Conservation (phyloP, 129 eudicot genomes). For the Tanacetum coccineum region DNA sequence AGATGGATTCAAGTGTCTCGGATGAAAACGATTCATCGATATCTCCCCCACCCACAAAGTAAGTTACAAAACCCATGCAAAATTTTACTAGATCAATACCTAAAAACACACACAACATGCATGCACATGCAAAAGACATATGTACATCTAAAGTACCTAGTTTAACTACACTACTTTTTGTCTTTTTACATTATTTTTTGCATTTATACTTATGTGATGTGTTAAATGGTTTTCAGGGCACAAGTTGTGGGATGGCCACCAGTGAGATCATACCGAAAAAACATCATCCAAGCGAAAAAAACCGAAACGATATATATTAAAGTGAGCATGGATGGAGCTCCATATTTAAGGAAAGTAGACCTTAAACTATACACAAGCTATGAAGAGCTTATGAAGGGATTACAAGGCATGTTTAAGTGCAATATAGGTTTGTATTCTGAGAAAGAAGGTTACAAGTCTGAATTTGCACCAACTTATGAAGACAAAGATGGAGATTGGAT, state of each 20-base stretch:
- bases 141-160: not conserved
- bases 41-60: conserved; percentile 60
- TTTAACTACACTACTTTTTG: no score
- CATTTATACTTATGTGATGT: conserved; percentile 19
- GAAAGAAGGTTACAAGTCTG: conserved; percentile 73
- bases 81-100: not conserved
- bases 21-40: conserved; percentile 33
- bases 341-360: conserved; percentile 79
- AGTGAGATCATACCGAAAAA: conserved; percentile 71
- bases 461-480: conserved; percentile 68
- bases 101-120: not conserved
- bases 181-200: no score
- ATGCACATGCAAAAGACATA: not conserved
- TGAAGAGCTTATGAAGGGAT: conserved; percentile 55
- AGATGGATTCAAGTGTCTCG: conserved; percentile 35
- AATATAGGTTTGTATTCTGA: conserved; percentile 57
- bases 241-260: conserved; percentile 98
- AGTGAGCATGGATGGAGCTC: conserved; percentile 97
- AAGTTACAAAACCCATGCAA: conserved; percentile 33
- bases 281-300: conserved; percentile 41
- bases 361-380: conserved; percentile 60
- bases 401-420: conserved; percentile 74
- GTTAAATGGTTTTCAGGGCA: conserved; percentile 42
- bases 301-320: conserved; percentile 51
- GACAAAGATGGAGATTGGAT: conserved; percentile 96